Evolutionary conservation across 2,329 filamentous ascomycete genomes (phyloP).

Genomic region (Chrysosphaeria jannelii): DNA sequence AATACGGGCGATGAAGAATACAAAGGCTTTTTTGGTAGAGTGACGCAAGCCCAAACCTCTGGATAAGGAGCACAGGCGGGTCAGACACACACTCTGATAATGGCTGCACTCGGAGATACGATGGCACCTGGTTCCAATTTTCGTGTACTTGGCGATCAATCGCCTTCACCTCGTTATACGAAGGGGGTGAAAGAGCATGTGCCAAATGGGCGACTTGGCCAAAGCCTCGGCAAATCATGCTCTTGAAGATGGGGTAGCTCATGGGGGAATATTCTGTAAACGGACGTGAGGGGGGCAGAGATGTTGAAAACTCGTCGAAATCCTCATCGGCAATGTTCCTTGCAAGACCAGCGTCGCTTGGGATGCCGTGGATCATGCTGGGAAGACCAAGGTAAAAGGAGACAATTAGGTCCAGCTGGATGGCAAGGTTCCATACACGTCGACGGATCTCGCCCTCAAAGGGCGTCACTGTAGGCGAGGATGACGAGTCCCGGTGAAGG

Average conservation of each 20-base stretch:
- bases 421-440: slow-evolving; percentile 20
- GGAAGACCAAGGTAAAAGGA: slow-evolving; percentile 39
- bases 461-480: slow-evolving; percentile 17
- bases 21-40: slow-evolving; percentile 24
- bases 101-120: slow-evolving; percentile 16
- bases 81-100: slow-evolving; percentile 19
- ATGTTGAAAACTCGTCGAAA: slow-evolving; percentile 22
- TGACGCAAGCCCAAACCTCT: slow-evolving; percentile 20
- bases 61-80: slow-evolving; percentile 15
- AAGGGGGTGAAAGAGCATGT: slow-evolving; percentile 16
- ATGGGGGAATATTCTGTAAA: slow-evolving; percentile 26
- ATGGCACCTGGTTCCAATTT: slow-evolving; percentile 15
- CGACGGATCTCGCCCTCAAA: slow-evolving; percentile 24
- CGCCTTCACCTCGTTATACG: slow-evolving; percentile 17
- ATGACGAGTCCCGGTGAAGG: slow-evolving; percentile 22
- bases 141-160: slow-evolving; percentile 16
- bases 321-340: slow-evolving; percentile 34
- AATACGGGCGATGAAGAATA: slow-evolving; percentile 22
- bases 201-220: slow-evolving; percentile 18
- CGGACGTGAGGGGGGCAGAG: slow-evolving; percentile 25
- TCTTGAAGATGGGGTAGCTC: slow-evolving; percentile 23
- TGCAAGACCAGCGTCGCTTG: slow-evolving; percentile 29
- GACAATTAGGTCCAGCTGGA: slow-evolving; percentile 30
- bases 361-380: slow-evolving; percentile 29
- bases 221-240: slow-evolving; percentile 16